These are phyloP conservation scores for Pholiota conissans DNA, from an alignment of 768 basidiomycete species.

Conservation along the genomic window DNA sequence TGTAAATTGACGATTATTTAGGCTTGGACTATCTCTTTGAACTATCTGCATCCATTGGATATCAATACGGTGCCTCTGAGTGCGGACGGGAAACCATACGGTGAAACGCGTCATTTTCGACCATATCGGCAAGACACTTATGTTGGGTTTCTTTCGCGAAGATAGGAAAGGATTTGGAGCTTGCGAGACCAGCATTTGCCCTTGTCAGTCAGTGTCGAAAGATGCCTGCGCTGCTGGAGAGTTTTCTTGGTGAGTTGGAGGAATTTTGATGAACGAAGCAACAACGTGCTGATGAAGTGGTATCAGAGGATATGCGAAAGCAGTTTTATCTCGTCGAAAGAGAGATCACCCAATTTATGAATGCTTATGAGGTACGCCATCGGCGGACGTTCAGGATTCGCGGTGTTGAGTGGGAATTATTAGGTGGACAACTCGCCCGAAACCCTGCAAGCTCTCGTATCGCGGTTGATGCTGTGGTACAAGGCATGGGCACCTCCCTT, in stretches of 20 bases:
- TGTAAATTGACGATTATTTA: conserved; percentile 21
- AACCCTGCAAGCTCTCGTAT: conserved; percentile 53
- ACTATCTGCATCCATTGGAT: conserved; percentile 56
- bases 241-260: conserved; percentile 61
- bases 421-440: conserved; percentile 46
- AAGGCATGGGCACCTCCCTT: conserved; percentile 68
- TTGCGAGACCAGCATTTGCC: conserved; percentile 57
- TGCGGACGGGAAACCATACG: conserved; percentile 9
- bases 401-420: too few relatives aligned
- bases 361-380: conserved; percentile 56
- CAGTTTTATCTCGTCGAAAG: conserved; percentile 55
- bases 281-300: background rate
- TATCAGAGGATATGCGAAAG: conserved; percentile 61
- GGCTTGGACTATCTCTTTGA: conserved; percentile 61
- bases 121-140: background rate
- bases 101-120: conserved; percentile 3
- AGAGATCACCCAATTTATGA: conserved; percentile 63
- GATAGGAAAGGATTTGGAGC: conserved; percentile 41
- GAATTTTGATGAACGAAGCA: background rate
- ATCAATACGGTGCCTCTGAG: conserved; percentile 29
- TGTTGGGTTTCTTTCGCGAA: conserved; percentile 2
- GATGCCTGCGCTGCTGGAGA: conserved; percentile 65
- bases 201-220: conserved; percentile 57
- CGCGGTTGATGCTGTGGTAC: conserved; percentile 70
- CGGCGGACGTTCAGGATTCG: background rate